phyloP scores from a whole-genome alignment of 331 rosid species.

The Quercus lobata region DNA sequence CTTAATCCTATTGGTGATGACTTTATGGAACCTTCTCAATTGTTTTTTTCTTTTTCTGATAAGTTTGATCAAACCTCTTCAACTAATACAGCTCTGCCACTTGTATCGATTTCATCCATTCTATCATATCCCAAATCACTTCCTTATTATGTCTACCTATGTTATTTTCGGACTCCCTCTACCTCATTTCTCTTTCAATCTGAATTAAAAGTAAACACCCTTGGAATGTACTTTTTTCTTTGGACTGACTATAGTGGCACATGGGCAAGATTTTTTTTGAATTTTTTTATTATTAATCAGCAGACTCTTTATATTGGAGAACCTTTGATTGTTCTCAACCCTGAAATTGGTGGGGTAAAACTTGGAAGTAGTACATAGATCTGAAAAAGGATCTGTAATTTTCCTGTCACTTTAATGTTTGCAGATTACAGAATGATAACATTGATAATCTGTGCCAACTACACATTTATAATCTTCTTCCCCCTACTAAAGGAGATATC shows the following conservation, averaged over 20 bases:
- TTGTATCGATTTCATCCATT: neutral
- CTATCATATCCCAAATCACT: too few relatives aligned
- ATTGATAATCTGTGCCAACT: too few relatives aligned
- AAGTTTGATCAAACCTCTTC: neutral
- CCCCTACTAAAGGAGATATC: too few relatives aligned
- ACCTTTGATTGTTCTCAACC: neutral
- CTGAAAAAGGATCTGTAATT: neutral
- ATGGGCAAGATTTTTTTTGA: neutral
- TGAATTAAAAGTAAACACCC: neutral
- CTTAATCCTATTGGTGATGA: neutral
- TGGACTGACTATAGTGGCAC: too few relatives aligned
- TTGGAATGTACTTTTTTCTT: neutral
- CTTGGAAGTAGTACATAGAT: neutral
- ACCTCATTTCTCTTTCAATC: neutral
- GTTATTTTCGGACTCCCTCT: neutral
- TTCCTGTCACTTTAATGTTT: neutral
- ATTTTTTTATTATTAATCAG: neutral
- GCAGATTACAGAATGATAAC: too few relatives aligned
- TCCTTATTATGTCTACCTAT: too few relatives aligned
- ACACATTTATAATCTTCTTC: too few relatives aligned
- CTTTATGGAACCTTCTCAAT: neutral
- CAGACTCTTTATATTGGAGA: neutral
- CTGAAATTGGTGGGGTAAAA: neutral
- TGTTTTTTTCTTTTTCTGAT: too few relatives aligned
- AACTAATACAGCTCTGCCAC: neutral